Conservation (phyloP, 495 filamentous ascomycete genomes). For the Aspergillus ellipticus region DNA sequence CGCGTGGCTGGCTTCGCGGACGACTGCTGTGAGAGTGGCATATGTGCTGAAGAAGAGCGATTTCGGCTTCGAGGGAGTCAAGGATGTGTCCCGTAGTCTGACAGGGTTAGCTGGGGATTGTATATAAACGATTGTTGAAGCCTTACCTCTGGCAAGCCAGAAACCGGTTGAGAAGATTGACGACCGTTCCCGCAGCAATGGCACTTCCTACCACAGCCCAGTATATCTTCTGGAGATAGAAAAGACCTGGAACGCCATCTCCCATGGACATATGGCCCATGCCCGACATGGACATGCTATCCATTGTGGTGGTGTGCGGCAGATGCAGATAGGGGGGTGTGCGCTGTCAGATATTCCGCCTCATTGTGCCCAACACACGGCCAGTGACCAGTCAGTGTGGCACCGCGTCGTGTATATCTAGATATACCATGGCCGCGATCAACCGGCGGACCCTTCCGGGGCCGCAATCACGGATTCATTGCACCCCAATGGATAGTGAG, state of each 20-base stretch:
- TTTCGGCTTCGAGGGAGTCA: conserved; percentile 63
- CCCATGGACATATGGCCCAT: conserved; percentile 47
- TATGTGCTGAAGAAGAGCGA: conserved; percentile 49
- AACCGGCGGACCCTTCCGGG: too few species aligned
- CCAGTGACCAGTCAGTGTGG: too few species aligned
- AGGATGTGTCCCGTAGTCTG: conserved; percentile 27
- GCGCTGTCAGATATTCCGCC: too few species aligned
- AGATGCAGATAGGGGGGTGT: too few species aligned
- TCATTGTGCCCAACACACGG: too few species aligned
- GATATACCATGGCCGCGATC: too few species aligned
- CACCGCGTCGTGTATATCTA: too few species aligned
- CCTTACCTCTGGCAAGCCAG: conserved; percentile 48
- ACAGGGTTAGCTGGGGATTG: background rate
- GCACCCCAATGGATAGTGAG: background rate
- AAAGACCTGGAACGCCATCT: conserved; percentile 41
- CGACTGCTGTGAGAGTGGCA: conserved; percentile 66
- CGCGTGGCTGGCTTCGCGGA: conserved; percentile 64
- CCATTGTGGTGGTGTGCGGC: conserved; percentile 1
- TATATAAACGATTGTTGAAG: background rate
- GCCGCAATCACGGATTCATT: too few species aligned
- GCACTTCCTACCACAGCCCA: conserved; percentile 58
- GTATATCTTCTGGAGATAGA: conserved; percentile 52
- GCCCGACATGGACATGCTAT: conserved; percentile 17
- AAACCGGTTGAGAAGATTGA: conserved; percentile 45
- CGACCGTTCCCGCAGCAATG: conserved; percentile 48